Percentiles rank a stretch among this genome's conserved stretches.
These are phyloP conservation scores for Petunia secreta DNA, from an alignment of 257 asterid species.

Conservation along the genomic window DNA sequence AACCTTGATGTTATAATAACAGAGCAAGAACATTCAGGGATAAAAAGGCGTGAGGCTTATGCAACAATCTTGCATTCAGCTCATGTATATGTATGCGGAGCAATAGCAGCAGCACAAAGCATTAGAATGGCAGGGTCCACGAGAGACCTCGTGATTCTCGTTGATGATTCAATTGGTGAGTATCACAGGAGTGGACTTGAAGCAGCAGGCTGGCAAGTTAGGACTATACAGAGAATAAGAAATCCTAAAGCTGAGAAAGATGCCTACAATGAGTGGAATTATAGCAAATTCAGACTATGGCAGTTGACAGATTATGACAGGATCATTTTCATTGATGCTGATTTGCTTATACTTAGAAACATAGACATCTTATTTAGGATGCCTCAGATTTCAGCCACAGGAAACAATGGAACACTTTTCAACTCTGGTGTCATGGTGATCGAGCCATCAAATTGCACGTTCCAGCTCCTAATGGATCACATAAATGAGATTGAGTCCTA, in stretches of 20 bases:
- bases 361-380: slow-evolving; percentile 72
- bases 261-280: slow-evolving; percentile 95
- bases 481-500: slow-evolving; percentile 83
- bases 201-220: slow-evolving; percentile 79
- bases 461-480: slow-evolving; percentile 77
- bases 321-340: slow-evolving; percentile 85
- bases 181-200: slow-evolving; percentile 78
- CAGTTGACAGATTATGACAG: slow-evolving; percentile 84
- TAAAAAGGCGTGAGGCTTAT: slow-evolving; percentile 72
- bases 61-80: slow-evolving; percentile 94
- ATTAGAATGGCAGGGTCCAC: slow-evolving; percentile 86
- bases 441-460: slow-evolving; percentile 89
- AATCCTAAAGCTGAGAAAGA: slow-evolving; percentile 90
- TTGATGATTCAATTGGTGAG: slow-evolving; percentile 68
- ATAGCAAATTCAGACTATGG: slow-evolving; percentile 93
- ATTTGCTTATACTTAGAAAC: slow-evolving; percentile 73
- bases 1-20: slow-evolving; percentile 25
- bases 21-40: slow-evolving; percentile 44
- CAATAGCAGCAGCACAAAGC: slow-evolving; percentile 93
- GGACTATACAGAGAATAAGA: slow-evolving; percentile 73
- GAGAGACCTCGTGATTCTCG: slow-evolving; percentile 84
- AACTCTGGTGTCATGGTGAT: slow-evolving; percentile 93
- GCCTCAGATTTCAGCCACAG: slow-evolving; percentile 92
- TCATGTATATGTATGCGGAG: slow-evolving; percentile 86
- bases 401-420: slow-evolving; percentile 86